These are phyloP conservation scores for Dryas integrifolia DNA, from an alignment of 331 rosid species.

Conservation along the genomic window DNA sequence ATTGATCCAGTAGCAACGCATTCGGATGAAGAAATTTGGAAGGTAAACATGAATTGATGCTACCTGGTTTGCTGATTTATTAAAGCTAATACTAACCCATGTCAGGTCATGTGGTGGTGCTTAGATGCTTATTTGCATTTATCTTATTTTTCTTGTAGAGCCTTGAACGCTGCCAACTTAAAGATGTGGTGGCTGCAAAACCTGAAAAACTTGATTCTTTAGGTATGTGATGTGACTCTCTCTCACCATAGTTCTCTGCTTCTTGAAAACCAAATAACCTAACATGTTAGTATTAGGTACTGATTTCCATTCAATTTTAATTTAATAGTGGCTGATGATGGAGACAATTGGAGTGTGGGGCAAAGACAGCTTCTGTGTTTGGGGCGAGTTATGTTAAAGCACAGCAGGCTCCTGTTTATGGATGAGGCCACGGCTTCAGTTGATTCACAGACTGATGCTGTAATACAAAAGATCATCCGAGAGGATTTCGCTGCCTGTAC, in stretches of 20 bases:
- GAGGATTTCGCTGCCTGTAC: conserved; percentile 78
- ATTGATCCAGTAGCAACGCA: conserved; percentile 65
- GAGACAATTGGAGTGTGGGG: conserved; percentile 97
- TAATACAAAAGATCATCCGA: conserved; percentile 71
- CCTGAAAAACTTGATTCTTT: conserved; percentile 64
- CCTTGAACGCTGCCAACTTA: conserved; percentile 84
- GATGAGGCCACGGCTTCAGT: conserved; percentile 96
- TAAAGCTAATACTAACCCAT: too few species aligned
- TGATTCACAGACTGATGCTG: conserved; percentile 83
- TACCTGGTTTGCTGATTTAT: neutral
- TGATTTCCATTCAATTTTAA: neutral
- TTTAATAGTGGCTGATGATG: conserved; percentile 56
- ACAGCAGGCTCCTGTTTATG: conserved; percentile 71
- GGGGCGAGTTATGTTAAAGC: conserved; percentile 90
- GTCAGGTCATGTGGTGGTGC: neutral
- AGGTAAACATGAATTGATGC: conserved; percentile 40
- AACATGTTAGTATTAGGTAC: neutral
- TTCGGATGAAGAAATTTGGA: conserved; percentile 85
- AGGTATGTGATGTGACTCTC: conserved; percentile 35
- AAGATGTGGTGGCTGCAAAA: conserved; percentile 67
- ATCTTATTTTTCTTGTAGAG: conserved; percentile 37
- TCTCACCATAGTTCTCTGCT: neutral
- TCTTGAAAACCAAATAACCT: too few species aligned
- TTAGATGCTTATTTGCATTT: neutral
- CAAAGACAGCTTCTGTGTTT: conserved; percentile 90